These are phyloP conservation scores for Brassica cretica DNA, from an alignment of 345 rosid species.

Conservation along the genomic window DNA sequence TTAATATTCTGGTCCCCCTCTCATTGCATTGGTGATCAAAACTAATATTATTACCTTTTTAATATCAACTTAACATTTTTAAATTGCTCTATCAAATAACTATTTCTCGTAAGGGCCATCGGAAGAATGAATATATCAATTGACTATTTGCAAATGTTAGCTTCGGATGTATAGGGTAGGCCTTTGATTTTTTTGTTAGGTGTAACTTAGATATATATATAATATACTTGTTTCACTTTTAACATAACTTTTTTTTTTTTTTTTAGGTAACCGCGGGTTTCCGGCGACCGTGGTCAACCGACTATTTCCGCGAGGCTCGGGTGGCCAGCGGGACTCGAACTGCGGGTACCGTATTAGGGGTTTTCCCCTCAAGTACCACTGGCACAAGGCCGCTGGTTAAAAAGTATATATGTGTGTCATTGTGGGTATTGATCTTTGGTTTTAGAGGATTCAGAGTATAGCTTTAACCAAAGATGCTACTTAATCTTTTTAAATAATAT, in stretches of 20 bases:
- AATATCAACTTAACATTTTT: not conserved
- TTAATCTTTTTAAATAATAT: too few relatives aligned
- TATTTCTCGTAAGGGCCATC: conserved; percentile 1
- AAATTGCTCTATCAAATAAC: conserved; percentile 7
- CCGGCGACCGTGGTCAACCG: too few relatives aligned
- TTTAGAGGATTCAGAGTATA: too few relatives aligned
- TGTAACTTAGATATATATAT: not conserved
- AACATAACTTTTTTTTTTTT: not conserved
- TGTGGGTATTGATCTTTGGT: too few relatives aligned
- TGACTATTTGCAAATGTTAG: not conserved
- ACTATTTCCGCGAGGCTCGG: too few relatives aligned
- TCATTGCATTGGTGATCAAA: conserved; percentile 9
- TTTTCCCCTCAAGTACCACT: too few relatives aligned
- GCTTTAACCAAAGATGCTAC: too few relatives aligned
- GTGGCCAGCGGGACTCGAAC: too few relatives aligned
- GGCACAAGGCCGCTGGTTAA: too few relatives aligned
- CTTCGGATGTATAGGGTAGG: not conserved
- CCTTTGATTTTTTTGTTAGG: not conserved
- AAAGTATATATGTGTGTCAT: too few relatives aligned
- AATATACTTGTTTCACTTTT: not conserved
- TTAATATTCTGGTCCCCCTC: not conserved
- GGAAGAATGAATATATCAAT: not conserved
- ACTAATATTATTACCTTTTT: not conserved
- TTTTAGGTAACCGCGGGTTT: too few relatives aligned
- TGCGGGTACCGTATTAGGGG: too few relatives aligned